Conservation (phyloP, 2,329 filamentous ascomycete genomes). For the Tolypocladium endophyticum region DNA sequence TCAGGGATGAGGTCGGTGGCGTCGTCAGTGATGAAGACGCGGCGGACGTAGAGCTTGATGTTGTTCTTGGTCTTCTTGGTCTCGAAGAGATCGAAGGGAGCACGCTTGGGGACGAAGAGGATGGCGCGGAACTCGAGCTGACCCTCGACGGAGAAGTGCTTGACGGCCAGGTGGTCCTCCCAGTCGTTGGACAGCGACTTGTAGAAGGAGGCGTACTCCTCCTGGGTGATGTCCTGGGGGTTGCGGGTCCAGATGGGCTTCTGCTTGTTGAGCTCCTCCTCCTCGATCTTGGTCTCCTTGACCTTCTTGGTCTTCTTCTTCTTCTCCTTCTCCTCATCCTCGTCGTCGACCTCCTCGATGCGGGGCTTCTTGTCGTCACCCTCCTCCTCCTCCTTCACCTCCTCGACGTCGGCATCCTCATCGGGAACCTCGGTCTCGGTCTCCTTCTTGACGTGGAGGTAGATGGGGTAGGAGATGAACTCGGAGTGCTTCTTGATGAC, state of each 20-base stretch:
- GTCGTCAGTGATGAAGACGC: constrained; percentile 99
- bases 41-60: constrained; percentile 99
- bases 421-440: constrained; percentile 97
- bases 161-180: constrained; percentile 98
- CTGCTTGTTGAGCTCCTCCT: constrained; percentile 99
- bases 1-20: constrained; percentile 98
- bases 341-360: constrained; percentile 84
- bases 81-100: constrained; percentile 99
- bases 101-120: constrained; percentile 98
- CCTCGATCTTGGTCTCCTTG: constrained; percentile 97
- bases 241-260: constrained; percentile 99
- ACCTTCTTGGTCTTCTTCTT: constrained; percentile 98
- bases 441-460: constrained; percentile 99
- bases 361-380: constrained; percentile 90
- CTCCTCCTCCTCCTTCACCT: constrained; percentile 56
- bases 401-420: constrained; percentile 72
- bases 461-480: constrained; percentile 99
- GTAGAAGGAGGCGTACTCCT: constrained; percentile 99
- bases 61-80: constrained; percentile 99
- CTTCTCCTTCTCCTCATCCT: constrained; percentile 80
- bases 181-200: constrained; percentile 99
- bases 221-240: constrained; percentile 84
- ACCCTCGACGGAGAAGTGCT: constrained; percentile 99
- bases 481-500: constrained; percentile 99
- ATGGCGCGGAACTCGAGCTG: constrained; percentile 99